A percentile compares a stretch with the other conserved stretches of the same genome.
Conservation (phyloP, 2,329 filamentous ascomycete species). For the Pezicula radicicola region DNA sequence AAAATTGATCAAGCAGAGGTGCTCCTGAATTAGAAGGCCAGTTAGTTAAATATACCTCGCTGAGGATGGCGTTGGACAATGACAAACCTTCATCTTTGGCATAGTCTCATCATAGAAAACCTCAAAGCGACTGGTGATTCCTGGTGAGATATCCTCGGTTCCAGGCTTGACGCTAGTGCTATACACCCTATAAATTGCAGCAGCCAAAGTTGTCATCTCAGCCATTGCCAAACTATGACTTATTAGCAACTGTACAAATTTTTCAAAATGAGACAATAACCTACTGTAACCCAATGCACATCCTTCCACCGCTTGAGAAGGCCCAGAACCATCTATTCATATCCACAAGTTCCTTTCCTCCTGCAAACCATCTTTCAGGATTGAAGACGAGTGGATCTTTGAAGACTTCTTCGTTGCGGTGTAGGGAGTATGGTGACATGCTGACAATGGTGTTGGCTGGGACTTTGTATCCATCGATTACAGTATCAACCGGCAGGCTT, state of each 20-base stretch:
- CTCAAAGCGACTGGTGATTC: constrained; percentile 38
- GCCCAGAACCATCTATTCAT: constrained; percentile 55
- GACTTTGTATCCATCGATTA: constrained; percentile 35
- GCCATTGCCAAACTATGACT: constrained; percentile 41
- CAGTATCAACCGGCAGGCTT: constrained; percentile 30
- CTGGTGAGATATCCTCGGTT: constrained; percentile 31
- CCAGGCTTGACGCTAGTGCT: constrained; percentile 28
- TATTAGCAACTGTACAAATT: neutral
- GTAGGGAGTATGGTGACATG: constrained; percentile 48
- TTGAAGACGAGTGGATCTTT: constrained; percentile 45
- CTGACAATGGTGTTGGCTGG: constrained; percentile 48
- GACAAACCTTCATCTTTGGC: constrained; percentile 10
- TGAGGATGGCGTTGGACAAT: neutral
- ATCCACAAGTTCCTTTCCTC: constrained; percentile 26
- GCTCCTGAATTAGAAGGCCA: constrained; percentile 6
- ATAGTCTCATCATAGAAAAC: constrained; percentile 34
- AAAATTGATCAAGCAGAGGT: constrained; percentile 15
- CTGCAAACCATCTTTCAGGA: constrained; percentile 47
- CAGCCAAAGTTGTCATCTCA: constrained; percentile 45
- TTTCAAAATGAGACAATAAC: neutral
- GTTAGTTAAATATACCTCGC: neutral
- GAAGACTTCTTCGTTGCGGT: constrained; percentile 47
- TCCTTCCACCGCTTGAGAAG: constrained; percentile 63
- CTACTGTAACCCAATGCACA: constrained; percentile 55
- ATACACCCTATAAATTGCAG: constrained; percentile 42